Percentiles rank a stretch among this genome's conserved stretches.
phyloP scores from a whole-genome alignment of 179 eudicot genomes.

The Silene noctiflora region DNA sequence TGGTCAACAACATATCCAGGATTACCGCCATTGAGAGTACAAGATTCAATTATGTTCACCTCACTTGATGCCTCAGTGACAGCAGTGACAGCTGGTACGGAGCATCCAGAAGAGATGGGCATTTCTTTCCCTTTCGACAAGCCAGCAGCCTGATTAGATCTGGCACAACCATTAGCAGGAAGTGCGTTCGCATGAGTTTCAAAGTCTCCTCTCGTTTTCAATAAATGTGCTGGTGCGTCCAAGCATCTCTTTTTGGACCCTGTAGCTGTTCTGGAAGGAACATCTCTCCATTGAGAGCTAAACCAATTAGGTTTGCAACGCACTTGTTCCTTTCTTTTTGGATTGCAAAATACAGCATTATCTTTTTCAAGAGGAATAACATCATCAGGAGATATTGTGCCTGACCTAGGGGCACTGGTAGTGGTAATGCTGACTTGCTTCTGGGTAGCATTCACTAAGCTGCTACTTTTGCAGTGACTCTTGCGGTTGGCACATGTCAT shows the following conservation, averaged over 20 bases:
- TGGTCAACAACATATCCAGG: conserved; percentile 40
- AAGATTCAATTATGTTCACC: conserved; percentile 38
- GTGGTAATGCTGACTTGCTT: conserved; percentile 25
- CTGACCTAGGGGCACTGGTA: conserved; percentile 24
- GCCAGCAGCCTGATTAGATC: conserved; percentile 29
- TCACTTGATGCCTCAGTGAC: conserved; percentile 49
- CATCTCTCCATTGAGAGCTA: conserved; percentile 55
- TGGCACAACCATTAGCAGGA: conserved; percentile 26
- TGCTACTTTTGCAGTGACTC: conserved; percentile 22
- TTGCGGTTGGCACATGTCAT: conserved; percentile 22
- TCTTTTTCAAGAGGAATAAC: conserved; percentile 23
- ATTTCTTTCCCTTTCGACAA: conserved; percentile 40
- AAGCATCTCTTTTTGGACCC: conserved; percentile 25
- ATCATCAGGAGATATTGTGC: conserved; percentile 24
- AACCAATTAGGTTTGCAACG: conserved; percentile 29
- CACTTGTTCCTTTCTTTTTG: conserved; percentile 24
- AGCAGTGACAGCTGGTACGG: conserved; percentile 49
- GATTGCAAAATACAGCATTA: conserved; percentile 21
- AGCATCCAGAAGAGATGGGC: conserved; percentile 55
- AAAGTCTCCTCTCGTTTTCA: conserved; percentile 26
- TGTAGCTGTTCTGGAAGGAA: conserved; percentile 37
- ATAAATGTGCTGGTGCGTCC: conserved; percentile 21
- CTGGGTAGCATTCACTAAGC: conserved; percentile 20
- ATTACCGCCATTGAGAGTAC: conserved; percentile 34
- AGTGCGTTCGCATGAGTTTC: conserved; percentile 24